Conservation (phyloP, 2,329 filamentous ascomycete species). For the Alternaria postmessia region DNA sequence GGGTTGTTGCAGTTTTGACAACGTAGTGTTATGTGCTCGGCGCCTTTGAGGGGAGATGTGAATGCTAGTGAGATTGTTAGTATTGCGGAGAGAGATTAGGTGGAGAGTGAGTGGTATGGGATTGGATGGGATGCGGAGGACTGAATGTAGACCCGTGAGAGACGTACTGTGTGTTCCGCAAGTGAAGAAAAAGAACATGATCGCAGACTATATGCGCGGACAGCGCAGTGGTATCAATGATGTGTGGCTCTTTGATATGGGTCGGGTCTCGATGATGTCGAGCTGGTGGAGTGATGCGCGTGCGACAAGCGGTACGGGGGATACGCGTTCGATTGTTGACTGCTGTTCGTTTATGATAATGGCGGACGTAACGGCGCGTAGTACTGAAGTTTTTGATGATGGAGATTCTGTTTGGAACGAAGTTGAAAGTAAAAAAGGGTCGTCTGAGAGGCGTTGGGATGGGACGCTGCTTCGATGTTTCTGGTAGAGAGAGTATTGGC, state of each 20-base stretch:
- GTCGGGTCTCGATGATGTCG: background rate
- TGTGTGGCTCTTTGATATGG: background rate
- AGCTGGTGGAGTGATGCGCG: background rate
- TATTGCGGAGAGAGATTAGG: too few species aligned
- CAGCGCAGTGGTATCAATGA: background rate
- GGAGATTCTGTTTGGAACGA: background rate
- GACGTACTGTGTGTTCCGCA: constrained; percentile 59
- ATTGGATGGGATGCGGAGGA: background rate
- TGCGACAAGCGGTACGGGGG: background rate
- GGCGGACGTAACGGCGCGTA: background rate
- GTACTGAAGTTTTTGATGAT: background rate
- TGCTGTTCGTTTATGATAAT: background rate
- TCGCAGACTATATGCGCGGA: constrained; percentile 8
- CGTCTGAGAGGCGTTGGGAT: background rate
- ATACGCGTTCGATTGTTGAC: background rate
- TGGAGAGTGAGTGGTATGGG: too few species aligned
- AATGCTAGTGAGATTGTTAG: constrained; percentile 51
- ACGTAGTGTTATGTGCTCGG: constrained; percentile 44
- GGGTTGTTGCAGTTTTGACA: constrained; percentile 59
- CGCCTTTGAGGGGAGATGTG: constrained; percentile 54
- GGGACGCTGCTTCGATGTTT: background rate
- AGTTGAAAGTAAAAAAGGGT: background rate
- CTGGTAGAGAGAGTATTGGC: constrained; percentile 8
- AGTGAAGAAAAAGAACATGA: constrained; percentile 60
- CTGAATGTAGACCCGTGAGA: background rate